Evolutionary conservation across 108 stramenopile species (phyloP).

Genomic region (Aurantiochytrium sp.): DNA sequence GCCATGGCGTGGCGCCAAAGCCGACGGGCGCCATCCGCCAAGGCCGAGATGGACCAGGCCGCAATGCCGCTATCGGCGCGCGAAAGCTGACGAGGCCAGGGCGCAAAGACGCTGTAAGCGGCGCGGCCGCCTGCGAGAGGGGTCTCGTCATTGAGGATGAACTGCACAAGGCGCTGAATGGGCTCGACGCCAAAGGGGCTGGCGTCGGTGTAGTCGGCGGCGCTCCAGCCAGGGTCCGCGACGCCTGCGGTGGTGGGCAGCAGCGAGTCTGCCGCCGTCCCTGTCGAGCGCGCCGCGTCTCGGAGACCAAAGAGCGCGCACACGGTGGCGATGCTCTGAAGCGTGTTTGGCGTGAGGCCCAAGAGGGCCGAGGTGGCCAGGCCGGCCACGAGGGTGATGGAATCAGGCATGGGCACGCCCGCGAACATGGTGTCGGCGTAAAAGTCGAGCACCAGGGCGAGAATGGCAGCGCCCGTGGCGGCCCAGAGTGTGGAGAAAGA

Average conservation of each 20-base stretch:
- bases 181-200: too few relatives aligned
- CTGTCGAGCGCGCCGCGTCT: neutral
- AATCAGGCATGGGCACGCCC: neutral
- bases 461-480: neutral
- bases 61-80: too few relatives aligned
- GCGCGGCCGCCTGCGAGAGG: too few relatives aligned
- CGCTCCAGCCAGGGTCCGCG: neutral
- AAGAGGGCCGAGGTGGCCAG: neutral
- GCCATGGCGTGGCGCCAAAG: neutral
- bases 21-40: neutral
- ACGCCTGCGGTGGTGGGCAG: neutral
- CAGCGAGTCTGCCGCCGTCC: neutral
- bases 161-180: neutral
- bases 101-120: neutral
- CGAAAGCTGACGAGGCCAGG: neutral
- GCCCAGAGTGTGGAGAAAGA: neutral
- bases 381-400: neutral
- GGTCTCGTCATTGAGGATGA: neutral
- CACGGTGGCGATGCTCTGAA: neutral
- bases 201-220: too few relatives aligned
- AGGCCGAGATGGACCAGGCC: neutral
- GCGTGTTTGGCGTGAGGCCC: neutral
- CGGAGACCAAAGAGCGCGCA: neutral
- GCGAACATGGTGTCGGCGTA: neutral
- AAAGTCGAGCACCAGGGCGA: neutral